These are phyloP conservation scores for Phytophthora pisi DNA, from an alignment of 352 stramenopile species.

Conservation along the genomic window DNA sequence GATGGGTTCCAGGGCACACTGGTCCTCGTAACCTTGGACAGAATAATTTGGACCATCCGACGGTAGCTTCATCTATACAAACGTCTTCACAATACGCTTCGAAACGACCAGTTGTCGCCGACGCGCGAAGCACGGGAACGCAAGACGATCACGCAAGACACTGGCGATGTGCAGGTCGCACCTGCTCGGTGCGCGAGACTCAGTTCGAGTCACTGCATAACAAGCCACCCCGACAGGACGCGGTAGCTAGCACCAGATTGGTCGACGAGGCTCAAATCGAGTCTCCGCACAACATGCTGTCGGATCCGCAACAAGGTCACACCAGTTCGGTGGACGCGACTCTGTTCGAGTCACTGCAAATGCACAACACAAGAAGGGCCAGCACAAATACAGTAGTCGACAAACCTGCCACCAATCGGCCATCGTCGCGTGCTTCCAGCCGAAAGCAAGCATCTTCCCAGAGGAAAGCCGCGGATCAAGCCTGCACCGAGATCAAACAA, in stretches of 20 bases:
- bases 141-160: background rate
- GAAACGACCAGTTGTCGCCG: background rate
- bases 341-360: background rate
- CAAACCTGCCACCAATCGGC: background rate
- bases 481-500: background rate
- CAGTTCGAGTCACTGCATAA: background rate
- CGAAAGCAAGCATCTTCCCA: background rate
- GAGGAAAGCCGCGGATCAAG: background rate
- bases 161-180: background rate
- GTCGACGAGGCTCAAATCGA: background rate
- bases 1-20: background rate
- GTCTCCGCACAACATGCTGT: background rate
- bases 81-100: background rate
- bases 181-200: background rate
- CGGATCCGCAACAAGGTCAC: background rate
- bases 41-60: background rate
- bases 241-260: background rate
- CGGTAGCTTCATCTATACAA: background rate
- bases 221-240: background rate
- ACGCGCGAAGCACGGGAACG: background rate
- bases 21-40: background rate
- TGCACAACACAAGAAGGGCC: background rate
- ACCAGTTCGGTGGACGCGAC: background rate
- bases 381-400: background rate
- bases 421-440: background rate